phyloP scores from a whole-genome alignment of 1,284 basidiomycete species.

The Microbotryum lychnidis-dioicae region DNA sequence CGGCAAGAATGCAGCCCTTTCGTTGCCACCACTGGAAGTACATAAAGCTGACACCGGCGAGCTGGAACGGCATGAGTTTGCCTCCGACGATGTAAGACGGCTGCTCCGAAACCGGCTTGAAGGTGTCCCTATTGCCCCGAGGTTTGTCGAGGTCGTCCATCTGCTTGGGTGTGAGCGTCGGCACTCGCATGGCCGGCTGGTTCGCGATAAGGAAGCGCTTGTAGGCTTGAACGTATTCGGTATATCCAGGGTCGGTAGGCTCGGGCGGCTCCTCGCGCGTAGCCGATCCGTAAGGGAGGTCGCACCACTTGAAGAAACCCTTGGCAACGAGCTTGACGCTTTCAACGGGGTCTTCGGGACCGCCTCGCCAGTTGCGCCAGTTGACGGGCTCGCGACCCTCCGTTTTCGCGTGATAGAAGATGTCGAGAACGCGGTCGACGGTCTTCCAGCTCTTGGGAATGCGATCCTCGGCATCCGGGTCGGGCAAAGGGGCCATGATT shows the following conservation, averaged over 20 bases:
- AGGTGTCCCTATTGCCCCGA: conserved; percentile 6
- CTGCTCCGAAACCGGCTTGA: conserved; percentile 22
- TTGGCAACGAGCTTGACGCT: conserved; percentile 19
- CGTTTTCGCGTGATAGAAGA: conserved; percentile 14
- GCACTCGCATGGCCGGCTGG: conserved; percentile 22
- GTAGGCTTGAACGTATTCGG: conserved; percentile 28
- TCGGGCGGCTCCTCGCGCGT: conserved; percentile 21
- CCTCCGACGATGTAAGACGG: conserved; percentile 30
- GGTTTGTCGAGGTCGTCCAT: conserved; percentile 27
- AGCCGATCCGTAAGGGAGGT: conserved; percentile 28
- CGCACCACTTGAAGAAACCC: conserved; percentile 34
- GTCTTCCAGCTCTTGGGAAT: conserved; percentile 32
- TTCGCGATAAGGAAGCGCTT: conserved; percentile 20
- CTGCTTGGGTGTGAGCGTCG: conserved; percentile 13
- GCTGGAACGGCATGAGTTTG: conserved; percentile 45
- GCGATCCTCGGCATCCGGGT: conserved; percentile 22
- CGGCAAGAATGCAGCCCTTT: conserved; percentile 87
- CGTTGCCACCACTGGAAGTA: conserved; percentile 69
- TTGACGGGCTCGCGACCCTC: conserved; percentile 1
- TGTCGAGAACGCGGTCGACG: conserved; percentile 32
- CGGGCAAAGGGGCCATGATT: conserved; percentile 24
- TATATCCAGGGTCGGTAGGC: conserved; percentile 25
- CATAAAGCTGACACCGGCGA: conserved; percentile 90
- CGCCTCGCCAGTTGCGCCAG: conserved; percentile 6
- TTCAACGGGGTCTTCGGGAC: conserved; percentile 27